phyloP scores from a whole-genome alignment of 306 rosid genomes.

The Cicer pinnatifidum region DNA sequence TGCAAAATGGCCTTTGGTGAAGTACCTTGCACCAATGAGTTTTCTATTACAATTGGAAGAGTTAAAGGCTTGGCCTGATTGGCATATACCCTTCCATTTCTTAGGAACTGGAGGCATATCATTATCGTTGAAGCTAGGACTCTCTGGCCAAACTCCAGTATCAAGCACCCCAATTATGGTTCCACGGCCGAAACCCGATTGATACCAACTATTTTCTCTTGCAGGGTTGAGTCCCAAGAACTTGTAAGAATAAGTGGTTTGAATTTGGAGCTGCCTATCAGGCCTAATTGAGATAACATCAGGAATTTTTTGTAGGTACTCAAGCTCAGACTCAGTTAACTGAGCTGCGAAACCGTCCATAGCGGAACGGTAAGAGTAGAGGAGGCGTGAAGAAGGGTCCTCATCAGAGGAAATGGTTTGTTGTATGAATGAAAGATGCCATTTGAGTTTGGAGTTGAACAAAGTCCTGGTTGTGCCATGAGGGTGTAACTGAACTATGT shows the following conservation, averaged over 20 bases:
- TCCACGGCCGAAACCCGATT: constrained; percentile 71
- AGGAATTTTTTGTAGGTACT: constrained; percentile 59
- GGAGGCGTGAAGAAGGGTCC: constrained; percentile 73
- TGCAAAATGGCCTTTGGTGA: constrained; percentile 72
- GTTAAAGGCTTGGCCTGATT: constrained; percentile 73
- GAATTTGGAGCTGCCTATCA: constrained; percentile 59
- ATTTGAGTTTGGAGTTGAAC: constrained; percentile 63
- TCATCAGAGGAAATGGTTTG: constrained; percentile 55
- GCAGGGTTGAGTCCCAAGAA: constrained; percentile 72
- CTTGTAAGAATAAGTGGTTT: constrained; percentile 86
- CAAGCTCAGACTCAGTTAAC: constrained; percentile 66
- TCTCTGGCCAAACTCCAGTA: constrained; percentile 94
- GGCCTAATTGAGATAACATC: constrained; percentile 76
- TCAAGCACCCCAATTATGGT: constrained; percentile 86
- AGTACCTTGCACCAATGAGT: constrained; percentile 92
- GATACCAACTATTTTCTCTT: constrained; percentile 64
- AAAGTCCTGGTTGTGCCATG: constrained; percentile 52
- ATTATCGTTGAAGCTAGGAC: constrained; percentile 77
- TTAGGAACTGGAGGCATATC: constrained; percentile 79
- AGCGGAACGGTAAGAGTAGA: constrained; percentile 80
- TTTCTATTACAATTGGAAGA: constrained; percentile 74
- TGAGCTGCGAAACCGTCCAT: constrained; percentile 92
- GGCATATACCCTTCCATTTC: constrained; percentile 86
- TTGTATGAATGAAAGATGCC: constrained; percentile 83
- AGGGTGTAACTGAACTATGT: constrained; percentile 87